Evolutionary conservation across 805 yeast genomes (phyloP), one percentile per base, ranked within the genome.

Genomic region (Candida xyloterini): DNA sequence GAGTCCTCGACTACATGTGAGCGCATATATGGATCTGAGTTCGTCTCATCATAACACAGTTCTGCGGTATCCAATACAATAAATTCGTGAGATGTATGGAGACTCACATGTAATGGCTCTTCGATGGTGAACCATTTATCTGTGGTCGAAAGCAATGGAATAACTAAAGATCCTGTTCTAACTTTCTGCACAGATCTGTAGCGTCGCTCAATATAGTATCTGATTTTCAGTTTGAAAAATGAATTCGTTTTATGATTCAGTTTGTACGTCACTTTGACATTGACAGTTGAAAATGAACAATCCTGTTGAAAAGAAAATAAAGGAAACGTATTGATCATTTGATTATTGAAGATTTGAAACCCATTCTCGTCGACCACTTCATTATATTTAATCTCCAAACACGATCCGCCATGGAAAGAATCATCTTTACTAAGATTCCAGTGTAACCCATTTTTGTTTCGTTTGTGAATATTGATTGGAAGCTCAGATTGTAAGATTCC

Each of bases 371-470:
- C 46, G 1, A 41, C 37, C 29, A 59, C 36, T 28, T 50, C 56
- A 21, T 46, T 48, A 32, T 50, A 55, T 7, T 38, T 39, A 4
- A 70, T 40, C 24, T 56, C 57, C 34, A 70, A 41, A 22, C 63
- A 57, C 1, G 63, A 48, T 0, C 74, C 74, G 1, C 71, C 70
- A 33, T 57, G 59, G 43, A 44, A 60, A 1, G 65, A 56, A 30
- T 62, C 67, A 2, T 37, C 26, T 16, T 51, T 48, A 30, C 46
- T 42, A 11, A 62, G 28, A 26, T n/a, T 42, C 51, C 48, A 50
- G 33, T 42, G 59, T 24, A 48, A 24, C 2, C 57, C 56, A 16
- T 36, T 42, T 35, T 49, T 48, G 25, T 37, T 44, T 11, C 35
- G 39, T 27, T 44, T 48, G 31, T 50, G 51, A 5, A 47, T 37